A percentile compares a stretch with the other conserved stretches of the same genome.
Conservation (phyloP, 345 rosid species). For the Capsella bursapastoris region DNA sequence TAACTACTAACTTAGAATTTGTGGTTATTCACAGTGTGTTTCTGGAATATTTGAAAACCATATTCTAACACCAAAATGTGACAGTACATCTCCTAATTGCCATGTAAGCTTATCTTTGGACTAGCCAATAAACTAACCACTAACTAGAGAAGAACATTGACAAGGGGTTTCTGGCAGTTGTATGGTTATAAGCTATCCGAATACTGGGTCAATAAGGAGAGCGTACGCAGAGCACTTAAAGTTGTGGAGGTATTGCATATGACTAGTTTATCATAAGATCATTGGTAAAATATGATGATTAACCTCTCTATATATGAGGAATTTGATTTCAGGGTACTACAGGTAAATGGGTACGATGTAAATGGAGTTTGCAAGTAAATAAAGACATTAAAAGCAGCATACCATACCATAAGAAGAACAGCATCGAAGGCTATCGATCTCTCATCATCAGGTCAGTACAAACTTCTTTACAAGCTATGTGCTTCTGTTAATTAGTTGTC, state of each 20-base stretch:
- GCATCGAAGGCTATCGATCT: constrained; percentile 37
- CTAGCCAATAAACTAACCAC: background rate
- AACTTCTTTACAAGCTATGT: background rate
- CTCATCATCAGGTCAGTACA: constrained; percentile 30
- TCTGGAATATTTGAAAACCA: background rate
- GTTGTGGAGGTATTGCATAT: constrained; percentile 24
- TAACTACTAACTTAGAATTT: background rate
- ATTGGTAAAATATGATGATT: constrained; percentile 8
- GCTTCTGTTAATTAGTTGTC: background rate
- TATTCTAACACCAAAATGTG: constrained; percentile 15
- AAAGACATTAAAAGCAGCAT: constrained; percentile 33
- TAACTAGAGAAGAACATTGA: background rate
- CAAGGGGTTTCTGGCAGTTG: background rate
- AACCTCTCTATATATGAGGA: background rate
- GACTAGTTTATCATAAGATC: background rate
- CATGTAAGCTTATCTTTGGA: constrained; percentile 25
- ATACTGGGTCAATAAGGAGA: constrained; percentile 33
- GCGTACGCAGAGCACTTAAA: constrained; percentile 27
- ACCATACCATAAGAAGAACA: constrained; percentile 35
- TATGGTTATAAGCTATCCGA: constrained; percentile 9
- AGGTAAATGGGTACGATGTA: constrained; percentile 36
- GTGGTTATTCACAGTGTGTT: background rate
- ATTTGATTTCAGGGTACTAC: constrained; percentile 23
- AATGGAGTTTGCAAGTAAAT: background rate
- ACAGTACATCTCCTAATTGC: constrained; percentile 18